Evolutionary conservation across 2,329 filamentous ascomycete genomes (phyloP).

Genomic region (Sporothrix euskadiensis): DNA sequence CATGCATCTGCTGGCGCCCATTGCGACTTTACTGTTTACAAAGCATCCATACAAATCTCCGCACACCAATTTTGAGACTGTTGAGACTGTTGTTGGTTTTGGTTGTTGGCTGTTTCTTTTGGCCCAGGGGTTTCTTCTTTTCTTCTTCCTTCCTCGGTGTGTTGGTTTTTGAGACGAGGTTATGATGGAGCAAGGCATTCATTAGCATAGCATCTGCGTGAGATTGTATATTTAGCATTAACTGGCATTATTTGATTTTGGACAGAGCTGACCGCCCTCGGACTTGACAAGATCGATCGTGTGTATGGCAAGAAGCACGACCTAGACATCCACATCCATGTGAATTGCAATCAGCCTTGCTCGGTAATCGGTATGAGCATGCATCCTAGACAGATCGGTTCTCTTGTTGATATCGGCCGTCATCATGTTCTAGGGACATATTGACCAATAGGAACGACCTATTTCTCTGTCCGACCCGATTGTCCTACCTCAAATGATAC

Average conservation of each 20-base stretch:
- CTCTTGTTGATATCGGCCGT: not conserved
- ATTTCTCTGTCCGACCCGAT: not conserved
- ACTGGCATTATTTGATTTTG: not conserved
- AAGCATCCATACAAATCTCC: not conserved
- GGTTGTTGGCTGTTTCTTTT: not conserved
- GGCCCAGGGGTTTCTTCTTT: not conserved
- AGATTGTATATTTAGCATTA: constrained; percentile 8
- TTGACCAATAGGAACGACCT: not conserved
- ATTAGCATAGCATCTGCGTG: constrained; percentile 3
- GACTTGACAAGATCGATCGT: not conserved
- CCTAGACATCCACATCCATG: not conserved
- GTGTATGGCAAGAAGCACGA: not conserved
- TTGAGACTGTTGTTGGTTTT: not conserved
- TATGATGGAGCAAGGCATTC: not conserved
- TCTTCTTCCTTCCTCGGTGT: not conserved
- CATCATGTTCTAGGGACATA: not conserved
- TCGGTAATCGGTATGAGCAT: not conserved
- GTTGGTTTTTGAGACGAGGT: not conserved
- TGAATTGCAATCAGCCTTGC: not conserved
- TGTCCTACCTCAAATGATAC: not conserved
- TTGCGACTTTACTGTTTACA: not conserved
- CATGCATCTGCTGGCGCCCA: not conserved
- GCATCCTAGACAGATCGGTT: not conserved
- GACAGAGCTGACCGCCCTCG: not conserved
- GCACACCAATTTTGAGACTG: constrained; percentile 5